Evolutionary conservation across 495 filamentous ascomycete genomes (phyloP), one percentile per base, ranked within the genome.

Genomic region (Penicillium mononematosum): DNA sequence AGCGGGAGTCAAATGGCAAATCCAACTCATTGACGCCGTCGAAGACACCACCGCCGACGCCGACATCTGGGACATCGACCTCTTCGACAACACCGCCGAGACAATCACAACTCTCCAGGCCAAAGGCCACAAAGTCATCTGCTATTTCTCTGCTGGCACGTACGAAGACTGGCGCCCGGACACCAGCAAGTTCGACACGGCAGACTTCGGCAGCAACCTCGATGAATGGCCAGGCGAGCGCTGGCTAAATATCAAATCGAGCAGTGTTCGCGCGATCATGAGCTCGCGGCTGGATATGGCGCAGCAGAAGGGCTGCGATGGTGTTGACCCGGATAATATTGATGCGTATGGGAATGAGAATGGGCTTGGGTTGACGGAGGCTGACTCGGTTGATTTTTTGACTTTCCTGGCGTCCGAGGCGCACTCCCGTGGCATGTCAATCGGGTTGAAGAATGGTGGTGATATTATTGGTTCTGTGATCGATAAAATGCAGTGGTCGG

Each of bases 141-240:
- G 88, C 75, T 91, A 90, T 63, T 90, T 89, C 73, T 83, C 80
- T 10, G 88, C 86, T 0, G 88, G 88, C 8, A 83, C 78, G 16
- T 88, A 80, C 54, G 84, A 88, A 68, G 64, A 79, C 57, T 82
- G 76, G 69, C 79, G 86, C 5, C 66, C 76, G 1, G 88, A 91
- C 60, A 66, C 79, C 2, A 55, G 41, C 50, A 45, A 78, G 4
- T 91, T 90, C 71, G 58, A 66, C 2, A 19, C 61, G 0, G 60
- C 67, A 1, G 87, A 88, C 50, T 59, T 83, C 17, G 86, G 83
- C 12, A 70, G 73, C 6, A 61, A 62, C n/a, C 64, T 91, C 5
- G 73, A 79, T 36, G 84, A 83, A n/a, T 91, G 87, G 87, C 73
- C 77, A 0, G 81, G 80, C 42, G 88, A 91, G 75, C 70, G 71